Evolutionary conservation across 192 early-diverging fungal genomes (phyloP), one percentile per base, ranked within the genome.

Genomic region (Coemansia sp.): DNA sequence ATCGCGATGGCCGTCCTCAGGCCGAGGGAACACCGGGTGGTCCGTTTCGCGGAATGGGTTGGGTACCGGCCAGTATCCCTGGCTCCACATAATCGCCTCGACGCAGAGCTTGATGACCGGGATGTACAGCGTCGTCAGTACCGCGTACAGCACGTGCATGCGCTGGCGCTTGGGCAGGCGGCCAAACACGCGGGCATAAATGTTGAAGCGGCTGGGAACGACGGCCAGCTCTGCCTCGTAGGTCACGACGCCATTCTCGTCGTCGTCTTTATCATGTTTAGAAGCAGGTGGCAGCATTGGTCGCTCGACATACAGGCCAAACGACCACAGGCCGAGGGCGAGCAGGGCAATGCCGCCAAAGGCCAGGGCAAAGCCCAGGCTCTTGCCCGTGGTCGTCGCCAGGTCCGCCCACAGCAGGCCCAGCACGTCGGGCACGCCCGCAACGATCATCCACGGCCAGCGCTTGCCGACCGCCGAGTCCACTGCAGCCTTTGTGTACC

Each of bases 81-180:
- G 77, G 47, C 56, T 46, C 84, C 84, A 85, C 47, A 83, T 74
- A 4, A 85, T 57, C 2, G 84, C 74, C 49, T 85, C 84, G 15
- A 85, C 27, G 22, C 80, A 71, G 25, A 85, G 71, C 66, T 85
- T 85, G 24, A 76, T 43, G 20, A 80, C 61, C 11, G 84, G 84
- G 2, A 85, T 64, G 43, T 85, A 85, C 62, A 85, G 65, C 24
- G 84, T 85, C 2, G 77, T 65, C 67, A 85, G 64, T n/a, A 74
- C 64, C n/a, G 71, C 43, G 32, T 74, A 76, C 37, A 76, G 27
- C 2, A 74, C 67, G 43, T 83, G 77, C 62, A 71, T 76, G 25
- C 77, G 73, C 41, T 65, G 67, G 37, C 84, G 67, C 57, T 62
- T 57, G 19, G 77, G 66, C 57, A 80, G 43, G 15, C 60, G 39